These are phyloP conservation scores for Trichoderma sp. DNA, from an alignment of 2,329 filamentous ascomycete species.

Conservation along the genomic window DNA sequence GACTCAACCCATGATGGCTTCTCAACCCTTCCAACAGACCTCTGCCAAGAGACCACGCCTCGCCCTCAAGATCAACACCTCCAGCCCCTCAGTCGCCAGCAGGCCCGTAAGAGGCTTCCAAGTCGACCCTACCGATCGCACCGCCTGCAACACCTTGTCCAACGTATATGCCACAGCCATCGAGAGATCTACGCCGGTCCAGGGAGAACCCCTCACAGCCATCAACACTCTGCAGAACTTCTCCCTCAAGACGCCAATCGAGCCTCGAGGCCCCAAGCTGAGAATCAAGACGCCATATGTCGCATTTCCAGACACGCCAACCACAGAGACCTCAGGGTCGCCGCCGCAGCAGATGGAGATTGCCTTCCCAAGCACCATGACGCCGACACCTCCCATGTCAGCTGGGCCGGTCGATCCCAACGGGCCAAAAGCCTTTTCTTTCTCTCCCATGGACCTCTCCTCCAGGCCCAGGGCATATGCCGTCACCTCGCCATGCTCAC, in stretches of 20 bases:
- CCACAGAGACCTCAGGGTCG: conserved; percentile 50
- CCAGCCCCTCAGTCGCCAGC: conserved; percentile 27
- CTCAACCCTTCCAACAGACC: conserved; percentile 22
- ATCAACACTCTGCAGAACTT: conserved; percentile 43
- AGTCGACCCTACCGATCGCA: conserved; percentile 56
- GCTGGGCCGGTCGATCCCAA: conserved; percentile 49
- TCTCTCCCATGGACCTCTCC: conserved; percentile 30
- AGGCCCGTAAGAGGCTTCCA: conserved; percentile 34
- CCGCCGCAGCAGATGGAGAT: conserved; percentile 45
- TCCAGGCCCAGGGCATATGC: conserved; percentile 5
- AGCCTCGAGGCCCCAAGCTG: conserved; percentile 31
- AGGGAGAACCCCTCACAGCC: conserved; percentile 46
- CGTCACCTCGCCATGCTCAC: conserved; percentile 4
- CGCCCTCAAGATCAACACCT: conserved; percentile 53
- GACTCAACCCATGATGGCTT: conserved; percentile 34
- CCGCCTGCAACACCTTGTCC: conserved; percentile 63
- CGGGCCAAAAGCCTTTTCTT: conserved; percentile 46
- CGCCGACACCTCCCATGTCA: conserved; percentile 57
- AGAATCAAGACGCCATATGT: conserved; percentile 44
- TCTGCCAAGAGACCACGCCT: conserved; percentile 52
- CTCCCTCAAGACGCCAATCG: conserved; percentile 30
- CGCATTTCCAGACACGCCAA: conserved; percentile 51
- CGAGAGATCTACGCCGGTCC: conserved; percentile 52
- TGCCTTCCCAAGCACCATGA: conserved; percentile 54
- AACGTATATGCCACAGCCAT: conserved; percentile 63